Base-by-base conservation (phyloP, 2,329 filamentous ascomycete species). In the Alternaria arbusti region DNA sequence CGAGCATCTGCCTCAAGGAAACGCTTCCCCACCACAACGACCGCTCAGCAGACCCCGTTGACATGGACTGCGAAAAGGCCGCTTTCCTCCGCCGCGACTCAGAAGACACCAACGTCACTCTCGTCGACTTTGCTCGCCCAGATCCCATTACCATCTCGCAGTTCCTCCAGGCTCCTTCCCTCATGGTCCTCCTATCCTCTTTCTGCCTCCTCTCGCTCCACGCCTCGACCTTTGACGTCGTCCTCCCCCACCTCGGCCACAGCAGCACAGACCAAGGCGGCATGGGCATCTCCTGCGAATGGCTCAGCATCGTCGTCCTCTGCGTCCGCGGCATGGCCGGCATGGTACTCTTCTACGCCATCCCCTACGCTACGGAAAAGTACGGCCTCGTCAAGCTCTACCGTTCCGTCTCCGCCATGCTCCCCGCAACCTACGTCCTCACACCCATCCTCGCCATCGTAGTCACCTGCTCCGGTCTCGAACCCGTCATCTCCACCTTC, bases 151-250 rank as follows among this genome's bases (percentile, higher is more conserved):
- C 78, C 57, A 80, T 84, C 62, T 69, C 72, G 46, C 81, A 84
- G 51, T 82, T 84, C 66, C 74, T 84, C 57, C 80, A 80, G 17
- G 82, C 83, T 0, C 83, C 83, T 3, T 84, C 83, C 1, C 74
- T 85, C 17, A 69, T 83, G 62, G 70, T 83, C 64, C 72, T 85
- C 30, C 71, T 86, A 71, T 73, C 83, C 66, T 85, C 84, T 5
- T 84, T 83, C 66, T 86, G 83, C 26, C 84, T 85, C 40, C 84
- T 85, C 32, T 87, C 86, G n/a, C 85, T 85, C 70, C 87, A 86
- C 57, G 84, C 84, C 12, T 84, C 82, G 3, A 86, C 86, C 49
- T 88, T 84, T 61, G 82, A 84, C 59, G 79, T 82, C 22, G 75
- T 85, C 5, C 80, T 84, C 4, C 83, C 82, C 6, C 82, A 84